These are phyloP conservation scores for Chiua virens DNA, from an alignment of 768 basidiomycete species.

Conservation along the genomic window DNA sequence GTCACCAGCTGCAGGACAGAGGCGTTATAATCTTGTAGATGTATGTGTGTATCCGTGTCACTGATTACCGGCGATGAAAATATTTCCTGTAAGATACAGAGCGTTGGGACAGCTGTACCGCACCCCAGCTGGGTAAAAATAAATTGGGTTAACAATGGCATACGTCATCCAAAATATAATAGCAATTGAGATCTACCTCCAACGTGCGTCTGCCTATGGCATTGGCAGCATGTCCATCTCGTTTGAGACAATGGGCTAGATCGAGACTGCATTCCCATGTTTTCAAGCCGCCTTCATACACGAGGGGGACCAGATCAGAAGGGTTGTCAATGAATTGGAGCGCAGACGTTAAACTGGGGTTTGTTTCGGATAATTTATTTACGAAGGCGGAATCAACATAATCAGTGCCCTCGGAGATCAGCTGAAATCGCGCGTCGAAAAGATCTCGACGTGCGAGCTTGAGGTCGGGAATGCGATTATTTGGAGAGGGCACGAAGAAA, in stretches of 20 bases:
- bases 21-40: conserved; percentile 91
- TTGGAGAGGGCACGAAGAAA: conserved; percentile 48
- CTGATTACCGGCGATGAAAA: conserved; percentile 38
- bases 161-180: too few species aligned
- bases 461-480: conserved; percentile 24
- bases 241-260: conserved; percentile 65
- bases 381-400: conserved; percentile 25
- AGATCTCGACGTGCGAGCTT: conserved; percentile 77
- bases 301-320: conserved; percentile 86
- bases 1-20: conserved; percentile 80
- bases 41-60: conserved; percentile 49
- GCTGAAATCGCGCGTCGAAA: conserved; percentile 94
- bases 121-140: conserved; percentile 72
- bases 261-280: conserved; percentile 98
- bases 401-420: conserved; percentile 59
- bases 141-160: too few species aligned
- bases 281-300: conserved; percentile 96
- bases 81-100: conserved; percentile 66
- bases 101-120: conserved; percentile 84
- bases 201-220: conserved; percentile 56
- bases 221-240: conserved; percentile 23
- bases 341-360: conserved; percentile 28
- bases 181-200: conserved; percentile 52
- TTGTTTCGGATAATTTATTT: conserved; percentile 13
- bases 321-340: conserved; percentile 75